Conservation (phyloP, 2,329 filamentous ascomycete genomes). For the Shiraia bambusicola region DNA sequence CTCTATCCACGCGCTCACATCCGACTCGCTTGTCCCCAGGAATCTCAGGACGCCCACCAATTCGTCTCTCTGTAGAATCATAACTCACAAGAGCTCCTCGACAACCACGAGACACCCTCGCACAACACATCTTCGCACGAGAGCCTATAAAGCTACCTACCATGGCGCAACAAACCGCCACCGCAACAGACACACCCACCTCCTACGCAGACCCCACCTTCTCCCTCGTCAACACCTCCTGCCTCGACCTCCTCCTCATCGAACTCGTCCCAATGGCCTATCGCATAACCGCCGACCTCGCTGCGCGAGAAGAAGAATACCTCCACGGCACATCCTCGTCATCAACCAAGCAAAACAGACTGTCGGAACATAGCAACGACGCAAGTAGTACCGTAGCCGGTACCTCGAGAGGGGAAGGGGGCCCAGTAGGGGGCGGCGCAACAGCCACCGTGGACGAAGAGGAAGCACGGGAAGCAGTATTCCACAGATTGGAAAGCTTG, state of each 20-base stretch:
- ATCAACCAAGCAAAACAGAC: slow-evolving; percentile 15
- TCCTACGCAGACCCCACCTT: slow-evolving; percentile 68
- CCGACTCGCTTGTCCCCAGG: too few relatives aligned
- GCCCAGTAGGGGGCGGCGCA: slow-evolving; percentile 20
- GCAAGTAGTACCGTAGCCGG: slow-evolving; percentile 29
- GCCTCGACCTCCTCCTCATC: slow-evolving; percentile 91
- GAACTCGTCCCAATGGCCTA: slow-evolving; percentile 95
- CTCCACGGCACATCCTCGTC: slow-evolving; percentile 15
- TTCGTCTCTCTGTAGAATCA: too few relatives aligned
- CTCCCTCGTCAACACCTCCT: slow-evolving; percentile 77
- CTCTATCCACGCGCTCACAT: too few relatives aligned
- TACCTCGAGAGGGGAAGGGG: slow-evolving; percentile 16
- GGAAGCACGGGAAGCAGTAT: slow-evolving; percentile 80
- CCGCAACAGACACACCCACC: slow-evolving; percentile 17
- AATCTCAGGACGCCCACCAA: too few relatives aligned
- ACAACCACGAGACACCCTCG: too few relatives aligned
- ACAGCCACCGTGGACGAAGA: slow-evolving; percentile 64
- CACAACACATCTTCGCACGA: neutral
- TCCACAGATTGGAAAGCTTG: slow-evolving; percentile 77
- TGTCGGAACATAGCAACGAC: slow-evolving; percentile 25
- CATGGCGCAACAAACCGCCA: slow-evolving; percentile 18
- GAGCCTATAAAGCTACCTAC: neutral
- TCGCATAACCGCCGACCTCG: slow-evolving; percentile 75
- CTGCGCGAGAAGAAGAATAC: slow-evolving; percentile 51
- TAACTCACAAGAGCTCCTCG: too few relatives aligned